These are phyloP conservation scores for Tetracentron sinense DNA, from an alignment of 164 flowering plant genomes.

Conservation along the genomic window DNA sequence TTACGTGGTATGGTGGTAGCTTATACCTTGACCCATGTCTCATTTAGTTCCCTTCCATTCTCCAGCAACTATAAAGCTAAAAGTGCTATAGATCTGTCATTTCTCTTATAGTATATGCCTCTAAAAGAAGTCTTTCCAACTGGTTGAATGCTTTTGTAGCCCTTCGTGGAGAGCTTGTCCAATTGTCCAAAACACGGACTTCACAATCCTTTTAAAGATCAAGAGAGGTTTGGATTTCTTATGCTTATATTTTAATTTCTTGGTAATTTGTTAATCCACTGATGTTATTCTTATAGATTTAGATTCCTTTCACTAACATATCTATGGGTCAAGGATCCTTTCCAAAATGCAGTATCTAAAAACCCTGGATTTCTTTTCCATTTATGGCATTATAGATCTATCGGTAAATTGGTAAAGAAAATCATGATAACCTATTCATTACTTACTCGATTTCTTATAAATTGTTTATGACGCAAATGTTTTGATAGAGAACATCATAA, in stretches of 20 bases:
- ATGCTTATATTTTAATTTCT: not conserved
- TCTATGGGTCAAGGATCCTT: not conserved
- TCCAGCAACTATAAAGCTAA: not conserved
- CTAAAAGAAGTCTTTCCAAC: not conserved
- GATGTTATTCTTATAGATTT: not conserved
- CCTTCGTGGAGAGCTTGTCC: constrained; percentile 94
- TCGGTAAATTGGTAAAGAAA: too few relatives aligned
- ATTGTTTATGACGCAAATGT: too few relatives aligned
- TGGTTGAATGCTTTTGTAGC: constrained; percentile 42
- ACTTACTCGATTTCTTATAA: too few relatives aligned
- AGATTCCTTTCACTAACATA: not conserved
- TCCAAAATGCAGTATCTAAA: not conserved
- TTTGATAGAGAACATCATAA: too few relatives aligned
- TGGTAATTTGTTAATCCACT: not conserved
- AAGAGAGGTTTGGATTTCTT: constrained; percentile 62
- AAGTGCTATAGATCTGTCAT: not conserved
- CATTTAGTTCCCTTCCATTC: not conserved
- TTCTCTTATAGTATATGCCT: not conserved
- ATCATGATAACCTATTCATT: too few relatives aligned
- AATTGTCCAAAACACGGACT: constrained; percentile 91
- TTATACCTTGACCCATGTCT: too few relatives aligned
- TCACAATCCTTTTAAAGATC: constrained; percentile 89
- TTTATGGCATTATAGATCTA: not conserved
- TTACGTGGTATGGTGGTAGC: too few relatives aligned
- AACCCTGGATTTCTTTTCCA: not conserved